A percentile compares a stretch with the other conserved stretches of the same genome.
phyloP scores from a whole-genome alignment of 805 yeast species.

The Ogataea minuta region DNA sequence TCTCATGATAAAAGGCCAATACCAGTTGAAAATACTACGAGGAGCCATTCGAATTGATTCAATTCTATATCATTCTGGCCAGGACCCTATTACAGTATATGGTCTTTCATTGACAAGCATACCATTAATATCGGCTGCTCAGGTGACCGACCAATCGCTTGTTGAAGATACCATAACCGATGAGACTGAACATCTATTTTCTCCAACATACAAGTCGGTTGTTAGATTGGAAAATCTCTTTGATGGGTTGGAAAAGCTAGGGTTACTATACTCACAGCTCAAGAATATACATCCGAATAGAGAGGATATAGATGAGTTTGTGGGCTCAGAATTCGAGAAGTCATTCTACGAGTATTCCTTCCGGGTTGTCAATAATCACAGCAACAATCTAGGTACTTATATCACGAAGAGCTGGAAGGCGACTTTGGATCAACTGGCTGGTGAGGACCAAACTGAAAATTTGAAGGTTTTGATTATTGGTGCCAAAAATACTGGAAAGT shows the following conservation, averaged over 20 bases:
- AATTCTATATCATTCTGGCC: constrained; percentile 31
- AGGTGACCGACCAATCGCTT: constrained; percentile 33
- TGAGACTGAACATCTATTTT: constrained; percentile 39
- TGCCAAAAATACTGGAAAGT: constrained; percentile 78
- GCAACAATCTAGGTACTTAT: constrained; percentile 30
- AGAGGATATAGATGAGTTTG: constrained; percentile 11
- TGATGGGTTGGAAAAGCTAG: constrained; percentile 48
- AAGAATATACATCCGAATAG: constrained; percentile 39
- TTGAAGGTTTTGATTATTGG: constrained; percentile 49
- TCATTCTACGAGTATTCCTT: constrained; percentile 39
- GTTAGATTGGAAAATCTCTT: constrained; percentile 35
- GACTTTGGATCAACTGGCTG: constrained; percentile 14
- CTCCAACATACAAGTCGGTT: constrained; percentile 42
- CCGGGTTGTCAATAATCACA: constrained; percentile 27
- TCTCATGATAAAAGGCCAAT: constrained; percentile 49
- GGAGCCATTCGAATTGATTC: constrained; percentile 50
- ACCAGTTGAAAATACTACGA: constrained; percentile 39
- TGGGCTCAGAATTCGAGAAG: constrained; percentile 23
- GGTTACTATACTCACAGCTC: constrained; percentile 42
- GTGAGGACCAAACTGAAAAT: constrained; percentile 10
- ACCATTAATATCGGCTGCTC: constrained; percentile 46
- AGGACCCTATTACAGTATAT: constrained; percentile 23
- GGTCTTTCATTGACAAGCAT: constrained; percentile 36
- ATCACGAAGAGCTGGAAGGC: constrained; percentile 29
- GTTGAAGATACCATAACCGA: constrained; percentile 30